phyloP scores from a whole-genome alignment of 495 filamentous ascomycete species.

The Penicillium cinerascens region DNA sequence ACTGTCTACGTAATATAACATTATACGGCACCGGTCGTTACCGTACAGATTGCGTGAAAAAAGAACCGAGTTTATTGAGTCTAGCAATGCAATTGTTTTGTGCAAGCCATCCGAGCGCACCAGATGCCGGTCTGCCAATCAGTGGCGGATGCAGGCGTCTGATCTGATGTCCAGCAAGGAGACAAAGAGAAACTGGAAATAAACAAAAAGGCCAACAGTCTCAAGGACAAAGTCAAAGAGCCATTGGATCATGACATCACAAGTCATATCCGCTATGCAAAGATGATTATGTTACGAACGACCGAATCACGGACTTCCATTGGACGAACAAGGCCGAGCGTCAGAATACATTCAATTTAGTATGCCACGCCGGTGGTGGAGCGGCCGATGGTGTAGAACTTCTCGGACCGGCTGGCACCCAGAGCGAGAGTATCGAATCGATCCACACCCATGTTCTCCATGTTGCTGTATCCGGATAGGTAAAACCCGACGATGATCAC shows the following conservation, averaged over 20 bases:
- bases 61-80: not conserved
- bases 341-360: slow-evolving; percentile 6
- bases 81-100: slow-evolving; percentile 1
- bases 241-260: not conserved
- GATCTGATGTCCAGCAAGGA: slow-evolving; percentile 2
- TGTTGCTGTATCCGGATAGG: slow-evolving; percentile 70
- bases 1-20: not conserved
- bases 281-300: not conserved
- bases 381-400: slow-evolving; percentile 41
- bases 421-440: slow-evolving; percentile 68
- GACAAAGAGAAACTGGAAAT: not conserved
- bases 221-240: not conserved
- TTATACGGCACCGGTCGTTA: slow-evolving; percentile 5
- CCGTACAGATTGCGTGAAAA: not conserved
- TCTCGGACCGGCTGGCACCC: slow-evolving; percentile 27
- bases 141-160: not conserved
- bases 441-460: slow-evolving; percentile 55
- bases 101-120: not conserved
- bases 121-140: not conserved
- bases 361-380: slow-evolving; percentile 32
- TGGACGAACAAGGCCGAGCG: not conserved
- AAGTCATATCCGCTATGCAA: slow-evolving; percentile 13
- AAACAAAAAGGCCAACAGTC: not conserved
- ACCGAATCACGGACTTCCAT: not conserved
- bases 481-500: slow-evolving; percentile 93